These are phyloP conservation scores for Musa troglodytarum DNA, from an alignment of 176 grass and related monocot species.

Conservation along the genomic window DNA sequence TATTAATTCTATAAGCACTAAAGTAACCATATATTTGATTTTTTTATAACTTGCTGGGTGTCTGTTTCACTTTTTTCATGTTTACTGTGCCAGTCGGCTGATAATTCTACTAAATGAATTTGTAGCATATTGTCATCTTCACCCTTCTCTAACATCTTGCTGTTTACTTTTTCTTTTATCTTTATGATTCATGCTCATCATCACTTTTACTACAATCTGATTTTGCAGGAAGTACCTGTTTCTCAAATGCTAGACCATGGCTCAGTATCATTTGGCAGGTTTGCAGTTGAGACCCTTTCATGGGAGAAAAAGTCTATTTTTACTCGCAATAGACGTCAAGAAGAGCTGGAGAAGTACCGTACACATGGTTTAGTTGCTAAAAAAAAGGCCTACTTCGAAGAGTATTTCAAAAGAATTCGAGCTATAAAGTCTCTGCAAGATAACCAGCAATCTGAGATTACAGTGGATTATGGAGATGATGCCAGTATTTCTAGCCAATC, in stretches of 20 bases:
- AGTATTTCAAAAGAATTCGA: slow-evolving; percentile 59
- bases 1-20: too few relatives aligned
- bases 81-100: not conserved
- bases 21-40: too few relatives aligned
- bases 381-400: slow-evolving; percentile 90
- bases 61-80: not conserved
- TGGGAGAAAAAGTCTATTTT: slow-evolving; percentile 81
- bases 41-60: too few relatives aligned
- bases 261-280: slow-evolving; percentile 73
- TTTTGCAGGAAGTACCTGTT: slow-evolving; percentile 34
- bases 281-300: slow-evolving; percentile 50
- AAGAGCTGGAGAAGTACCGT: slow-evolving; percentile 58
- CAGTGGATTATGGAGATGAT: not conserved
- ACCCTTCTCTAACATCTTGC: too few relatives aligned
- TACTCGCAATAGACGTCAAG: slow-evolving; percentile 48
- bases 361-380: slow-evolving; percentile 65
- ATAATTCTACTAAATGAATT: too few relatives aligned
- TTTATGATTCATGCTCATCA: not conserved
- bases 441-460: slow-evolving; percentile 11
- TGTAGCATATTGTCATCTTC: too few relatives aligned
- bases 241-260: slow-evolving; percentile 66
- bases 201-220: not conserved
- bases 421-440: slow-evolving; percentile 36
- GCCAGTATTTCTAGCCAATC: not conserved
- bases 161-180: too few relatives aligned